Percentiles rank a stretch among this genome's conserved stretches.
phyloP scores from a whole-genome alignment of 2,329 filamentous ascomycete genomes.

The Penicillium italicum region DNA sequence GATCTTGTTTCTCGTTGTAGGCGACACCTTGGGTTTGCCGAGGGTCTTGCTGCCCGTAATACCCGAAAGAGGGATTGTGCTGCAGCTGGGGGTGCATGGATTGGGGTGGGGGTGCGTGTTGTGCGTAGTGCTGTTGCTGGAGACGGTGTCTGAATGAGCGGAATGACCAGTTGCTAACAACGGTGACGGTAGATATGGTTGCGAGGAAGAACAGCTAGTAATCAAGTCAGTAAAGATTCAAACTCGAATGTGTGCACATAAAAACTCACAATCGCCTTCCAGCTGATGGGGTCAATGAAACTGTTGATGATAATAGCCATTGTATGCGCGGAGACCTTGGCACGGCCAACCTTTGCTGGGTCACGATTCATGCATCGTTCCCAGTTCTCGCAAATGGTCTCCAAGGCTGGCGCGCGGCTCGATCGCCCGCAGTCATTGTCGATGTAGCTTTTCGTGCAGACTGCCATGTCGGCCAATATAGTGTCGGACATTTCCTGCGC shows the following conservation, averaged over 20 bases:
- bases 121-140: slow-evolving; percentile 30
- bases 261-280: slow-evolving; percentile 67
- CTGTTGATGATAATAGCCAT: slow-evolving; percentile 91
- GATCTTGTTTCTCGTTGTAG: slow-evolving; percentile 27
- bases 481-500: slow-evolving; percentile 65
- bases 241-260: not conserved
- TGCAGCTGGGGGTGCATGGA: slow-evolving; percentile 26
- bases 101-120: slow-evolving; percentile 23
- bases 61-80: slow-evolving; percentile 27
- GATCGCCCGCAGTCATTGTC: slow-evolving; percentile 70
- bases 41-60: slow-evolving; percentile 20
- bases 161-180: slow-evolving; percentile 59
- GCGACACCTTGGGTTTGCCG: slow-evolving; percentile 10
- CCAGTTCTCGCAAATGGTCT: slow-evolving; percentile 73
- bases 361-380: slow-evolving; percentile 83
- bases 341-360: slow-evolving; percentile 69
- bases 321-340: slow-evolving; percentile 78
- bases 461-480: slow-evolving; percentile 68
- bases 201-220: slow-evolving; percentile 39
- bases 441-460: slow-evolving; percentile 69
- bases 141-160: slow-evolving; percentile 47
- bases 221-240: slow-evolving; percentile 14
- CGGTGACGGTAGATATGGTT: slow-evolving; percentile 49
- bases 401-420: slow-evolving; percentile 68
- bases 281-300: slow-evolving; percentile 85